Conservation (phyloP, 805 yeast species). For the Metschnikowia kofuensis region DNA sequence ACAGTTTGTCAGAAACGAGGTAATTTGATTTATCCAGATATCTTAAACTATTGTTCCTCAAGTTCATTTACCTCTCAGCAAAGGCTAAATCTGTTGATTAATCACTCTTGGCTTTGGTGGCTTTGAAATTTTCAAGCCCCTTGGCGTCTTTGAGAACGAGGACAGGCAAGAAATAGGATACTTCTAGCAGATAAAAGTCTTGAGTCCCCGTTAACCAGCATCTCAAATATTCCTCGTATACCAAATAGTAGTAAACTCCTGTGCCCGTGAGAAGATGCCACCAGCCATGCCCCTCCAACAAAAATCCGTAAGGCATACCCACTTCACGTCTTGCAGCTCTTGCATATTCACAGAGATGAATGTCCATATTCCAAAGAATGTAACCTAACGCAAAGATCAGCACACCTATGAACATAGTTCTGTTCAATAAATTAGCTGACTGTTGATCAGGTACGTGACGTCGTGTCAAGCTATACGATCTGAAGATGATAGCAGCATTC, state of each 20-base stretch:
- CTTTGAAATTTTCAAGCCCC: slow-evolving; percentile 13
- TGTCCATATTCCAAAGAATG: slow-evolving; percentile 85
- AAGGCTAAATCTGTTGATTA: not conserved
- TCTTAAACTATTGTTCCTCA: no score
- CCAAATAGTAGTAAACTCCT: slow-evolving; percentile 83
- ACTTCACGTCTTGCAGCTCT: slow-evolving; percentile 54
- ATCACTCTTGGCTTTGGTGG: slow-evolving; percentile 7
- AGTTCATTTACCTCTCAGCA: not conserved
- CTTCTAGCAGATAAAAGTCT: slow-evolving; percentile 51
- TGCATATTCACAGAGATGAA: slow-evolving; percentile 66
- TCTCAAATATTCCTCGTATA: slow-evolving; percentile 73
- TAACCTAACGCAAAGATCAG: slow-evolving; percentile 69
- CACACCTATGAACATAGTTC: slow-evolving; percentile 59
- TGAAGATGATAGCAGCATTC: slow-evolving; percentile 67
- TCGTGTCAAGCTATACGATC: slow-evolving; percentile 52
- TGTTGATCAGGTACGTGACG: slow-evolving; percentile 48
- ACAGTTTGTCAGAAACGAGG: not conserved
- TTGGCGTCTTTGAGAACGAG: slow-evolving; percentile 13
- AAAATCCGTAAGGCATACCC: slow-evolving; percentile 83
- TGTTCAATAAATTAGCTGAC: slow-evolving; percentile 49
- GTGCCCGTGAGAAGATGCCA: slow-evolving; percentile 89
- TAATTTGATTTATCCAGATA: not conserved
- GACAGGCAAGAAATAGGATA: slow-evolving; percentile 45
- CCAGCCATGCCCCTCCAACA: slow-evolving; percentile 95
- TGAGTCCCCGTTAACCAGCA: slow-evolving; percentile 60